These are phyloP conservation scores for Kentomonas sorsogonicus DNA, from an alignment of 208 protist species.

Conservation along the genomic window DNA sequence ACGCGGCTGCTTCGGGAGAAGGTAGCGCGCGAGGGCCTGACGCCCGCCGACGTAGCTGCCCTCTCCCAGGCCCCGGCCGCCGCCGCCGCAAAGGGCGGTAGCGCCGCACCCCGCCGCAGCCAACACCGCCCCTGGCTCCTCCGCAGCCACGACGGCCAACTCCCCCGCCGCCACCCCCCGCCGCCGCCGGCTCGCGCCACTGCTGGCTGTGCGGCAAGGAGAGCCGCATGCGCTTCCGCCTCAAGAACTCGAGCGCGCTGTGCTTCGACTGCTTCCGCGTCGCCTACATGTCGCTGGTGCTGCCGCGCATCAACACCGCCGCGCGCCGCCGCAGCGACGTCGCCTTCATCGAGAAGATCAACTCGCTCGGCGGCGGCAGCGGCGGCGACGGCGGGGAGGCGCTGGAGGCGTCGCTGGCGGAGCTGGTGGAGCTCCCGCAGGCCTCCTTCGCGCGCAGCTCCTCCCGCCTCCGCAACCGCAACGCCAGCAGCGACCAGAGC, in stretches of 20 bases:
- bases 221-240: conserved; percentile 29
- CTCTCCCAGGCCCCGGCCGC: not conserved
- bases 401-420: conserved; percentile 36
- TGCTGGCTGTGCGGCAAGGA: conserved; percentile 63
- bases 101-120: not conserved
- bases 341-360: conserved; percentile 38
- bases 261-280: conserved; percentile 71
- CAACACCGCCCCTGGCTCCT: not conserved
- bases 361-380: conserved; percentile 12
- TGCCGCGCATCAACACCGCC: conserved; percentile 49
- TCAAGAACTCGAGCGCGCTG: conserved; percentile 33
- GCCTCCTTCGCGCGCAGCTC: conserved; percentile 1
- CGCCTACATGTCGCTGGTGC: conserved; percentile 35
- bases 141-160: not conserved
- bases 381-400: conserved; percentile 29
- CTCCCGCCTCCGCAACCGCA: not conserved
- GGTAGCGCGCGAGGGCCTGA: conserved; percentile 29
- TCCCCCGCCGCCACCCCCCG: not conserved
- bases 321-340: conserved; percentile 35
- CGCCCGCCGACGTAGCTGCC: conserved; percentile 2
- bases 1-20: conserved; percentile 26
- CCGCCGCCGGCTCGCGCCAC: not conserved
- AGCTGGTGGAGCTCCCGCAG: conserved; percentile 15
- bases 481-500: conserved; percentile 12
- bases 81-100: not conserved